A percentile compares a stretch with the other conserved stretches of the same genome.
Evolutionary conservation across 2,329 filamentous ascomycete species (phyloP).

Genomic region (Xylaria sp.): DNA sequence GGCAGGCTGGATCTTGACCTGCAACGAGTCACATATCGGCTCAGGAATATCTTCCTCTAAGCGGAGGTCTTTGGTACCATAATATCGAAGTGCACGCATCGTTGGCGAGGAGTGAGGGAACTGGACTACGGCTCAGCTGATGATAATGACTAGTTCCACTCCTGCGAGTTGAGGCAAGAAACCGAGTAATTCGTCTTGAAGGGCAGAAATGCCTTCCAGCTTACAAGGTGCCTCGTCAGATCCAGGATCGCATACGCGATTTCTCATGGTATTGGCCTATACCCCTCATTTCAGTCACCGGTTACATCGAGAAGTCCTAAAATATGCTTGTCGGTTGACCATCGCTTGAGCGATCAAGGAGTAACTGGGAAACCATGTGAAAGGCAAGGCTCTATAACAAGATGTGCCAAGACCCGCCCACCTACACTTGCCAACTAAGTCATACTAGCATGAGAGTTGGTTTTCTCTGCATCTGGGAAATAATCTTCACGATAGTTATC

Average conservation of each 20-base stretch:
- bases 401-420: neutral
- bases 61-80: slow-evolving; percentile 41
- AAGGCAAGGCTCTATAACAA: neutral
- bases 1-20: slow-evolving; percentile 46
- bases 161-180: neutral
- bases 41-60: slow-evolving; percentile 39
- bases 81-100: slow-evolving; percentile 43
- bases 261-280: slow-evolving; percentile 1
- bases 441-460: neutral
- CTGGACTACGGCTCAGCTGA: neutral
- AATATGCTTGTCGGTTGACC: neutral
- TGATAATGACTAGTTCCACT: neutral
- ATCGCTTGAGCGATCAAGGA: neutral
- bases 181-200: neutral
- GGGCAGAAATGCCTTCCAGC: neutral
- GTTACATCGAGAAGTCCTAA: neutral
- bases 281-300: slow-evolving; percentile 22
- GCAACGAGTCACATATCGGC: slow-evolving; percentile 40
- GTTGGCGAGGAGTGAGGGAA: neutral
- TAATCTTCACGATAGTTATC: neutral
- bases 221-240: neutral
- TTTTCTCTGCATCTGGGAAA: neutral
- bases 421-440: neutral
- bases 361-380: neutral
- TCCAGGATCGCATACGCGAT: neutral